Conservation (phyloP, 2,329 filamentous ascomycete genomes). For the Aspergillus sp. region DNA sequence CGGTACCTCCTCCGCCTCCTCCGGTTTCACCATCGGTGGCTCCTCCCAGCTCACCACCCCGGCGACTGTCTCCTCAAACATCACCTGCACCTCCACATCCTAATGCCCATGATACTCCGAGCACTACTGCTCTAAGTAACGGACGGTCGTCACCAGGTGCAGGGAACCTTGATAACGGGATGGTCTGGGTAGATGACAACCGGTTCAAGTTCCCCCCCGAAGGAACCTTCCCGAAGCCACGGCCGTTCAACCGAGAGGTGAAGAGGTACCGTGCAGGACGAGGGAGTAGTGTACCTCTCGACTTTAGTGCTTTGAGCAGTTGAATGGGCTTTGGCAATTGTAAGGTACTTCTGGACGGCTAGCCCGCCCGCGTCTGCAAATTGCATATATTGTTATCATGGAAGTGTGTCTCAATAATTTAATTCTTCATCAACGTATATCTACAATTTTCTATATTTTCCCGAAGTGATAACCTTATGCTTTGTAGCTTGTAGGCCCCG, state of each 20-base stretch:
- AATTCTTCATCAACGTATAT: too few species aligned
- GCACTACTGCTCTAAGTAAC: constrained; percentile 66
- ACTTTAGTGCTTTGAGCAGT: constrained; percentile 49
- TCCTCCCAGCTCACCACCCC: constrained; percentile 35
- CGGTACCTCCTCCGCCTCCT: constrained; percentile 39
- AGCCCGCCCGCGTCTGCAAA: constrained; percentile 1
- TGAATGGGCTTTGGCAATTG: constrained; percentile 8
- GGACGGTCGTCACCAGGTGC: constrained; percentile 36
- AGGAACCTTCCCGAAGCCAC: constrained; percentile 70
- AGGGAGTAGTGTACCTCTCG: constrained; percentile 87
- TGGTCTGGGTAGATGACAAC: constrained; percentile 60
- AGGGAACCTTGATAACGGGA: constrained; percentile 18
- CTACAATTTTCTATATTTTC: neutral
- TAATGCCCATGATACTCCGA: constrained; percentile 57
- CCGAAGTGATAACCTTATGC: neutral
- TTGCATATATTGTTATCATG: constrained; percentile 17
- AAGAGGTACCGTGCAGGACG: constrained; percentile 83
- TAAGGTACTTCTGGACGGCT: neutral
- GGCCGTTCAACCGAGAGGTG: constrained; percentile 64
- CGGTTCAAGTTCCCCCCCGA: constrained; percentile 86
- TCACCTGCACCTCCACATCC: constrained; percentile 30
- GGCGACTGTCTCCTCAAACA: constrained; percentile 36
- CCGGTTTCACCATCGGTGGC: constrained; percentile 32
- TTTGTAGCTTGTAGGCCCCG: neutral
- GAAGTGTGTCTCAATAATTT: neutral